Percentiles rank a stretch among this genome's conserved stretches.
Conservation (phyloP, 73 alveolate species). For the Paramecium sexaurelia region DNA sequence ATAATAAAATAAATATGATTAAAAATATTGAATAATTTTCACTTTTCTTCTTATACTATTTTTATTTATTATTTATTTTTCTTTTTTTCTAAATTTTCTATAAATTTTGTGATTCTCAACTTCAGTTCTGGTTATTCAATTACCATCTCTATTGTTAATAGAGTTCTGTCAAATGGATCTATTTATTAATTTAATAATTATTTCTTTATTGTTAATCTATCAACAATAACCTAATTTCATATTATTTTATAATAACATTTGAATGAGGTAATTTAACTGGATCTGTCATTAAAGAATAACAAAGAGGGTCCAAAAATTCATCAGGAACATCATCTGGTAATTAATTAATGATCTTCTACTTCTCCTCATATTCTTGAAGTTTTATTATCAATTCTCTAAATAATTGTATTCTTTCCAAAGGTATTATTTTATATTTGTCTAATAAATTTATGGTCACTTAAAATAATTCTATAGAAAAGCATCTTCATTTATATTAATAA, state of each 20-base stretch:
- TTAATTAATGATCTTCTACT: background rate
- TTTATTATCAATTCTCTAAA: background rate
- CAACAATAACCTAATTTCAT: background rate
- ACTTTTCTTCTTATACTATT: background rate
- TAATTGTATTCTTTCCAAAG: background rate
- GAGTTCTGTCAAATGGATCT: constrained; percentile 56
- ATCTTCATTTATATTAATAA: background rate
- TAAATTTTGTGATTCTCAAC: background rate
- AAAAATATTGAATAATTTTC: no score
- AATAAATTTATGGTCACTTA: constrained; percentile 21
- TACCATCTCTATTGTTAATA: background rate
- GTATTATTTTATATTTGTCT: background rate
- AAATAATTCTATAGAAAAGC: constrained; percentile 21
- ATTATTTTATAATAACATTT: background rate
- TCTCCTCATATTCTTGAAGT: constrained; percentile 33
- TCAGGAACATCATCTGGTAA: background rate
- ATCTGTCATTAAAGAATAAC: constrained; percentile 32
- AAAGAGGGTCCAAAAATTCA: constrained; percentile 7
- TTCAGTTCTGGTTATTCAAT: constrained; percentile 45
- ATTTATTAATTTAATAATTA: background rate
- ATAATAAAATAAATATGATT: background rate
- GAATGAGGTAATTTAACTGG: constrained; percentile 57
- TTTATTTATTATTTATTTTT: background rate
- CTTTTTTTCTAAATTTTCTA: background rate
- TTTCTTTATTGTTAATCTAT: constrained; percentile 36